Conservation (phyloP, 306 rosid genomes). For the Senna siamea region DNA sequence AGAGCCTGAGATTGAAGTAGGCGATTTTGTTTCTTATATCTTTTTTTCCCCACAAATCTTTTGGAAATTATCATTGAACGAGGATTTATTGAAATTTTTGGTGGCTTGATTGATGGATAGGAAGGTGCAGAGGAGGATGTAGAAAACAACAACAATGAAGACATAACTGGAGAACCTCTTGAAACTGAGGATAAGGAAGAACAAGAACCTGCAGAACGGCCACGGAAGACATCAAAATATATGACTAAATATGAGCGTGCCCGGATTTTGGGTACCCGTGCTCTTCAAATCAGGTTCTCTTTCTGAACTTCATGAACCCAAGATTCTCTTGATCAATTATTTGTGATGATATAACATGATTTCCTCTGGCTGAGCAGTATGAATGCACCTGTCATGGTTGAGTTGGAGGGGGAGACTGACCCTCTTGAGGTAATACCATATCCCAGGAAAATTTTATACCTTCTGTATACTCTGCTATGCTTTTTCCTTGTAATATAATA, state of each 20-base stretch:
- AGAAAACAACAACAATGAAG: conserved; percentile 71
- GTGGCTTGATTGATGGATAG: conserved; percentile 46
- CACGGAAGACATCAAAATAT: conserved; percentile 79
- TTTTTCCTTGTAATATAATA: conserved; percentile 4
- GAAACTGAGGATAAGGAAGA: conserved; percentile 70
- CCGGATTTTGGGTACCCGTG: conserved; percentile 92
- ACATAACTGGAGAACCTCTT: conserved; percentile 56
- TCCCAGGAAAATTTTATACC: background rate
- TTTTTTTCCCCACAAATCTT: background rate
- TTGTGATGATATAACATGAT: conserved; percentile 13
- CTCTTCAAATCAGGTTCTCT: conserved; percentile 87
- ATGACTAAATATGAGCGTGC: conserved; percentile 98
- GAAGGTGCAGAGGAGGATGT: conserved; percentile 90
- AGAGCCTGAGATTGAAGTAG: conserved; percentile 89
- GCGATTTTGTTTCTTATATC: background rate
- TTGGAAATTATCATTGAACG: background rate
- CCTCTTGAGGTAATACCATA: conserved; percentile 76
- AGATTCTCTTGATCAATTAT: background rate
- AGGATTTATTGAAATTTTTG: conserved; percentile 1
- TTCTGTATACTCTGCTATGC: background rate
- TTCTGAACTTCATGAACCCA: background rate
- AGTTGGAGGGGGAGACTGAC: conserved; percentile 95
- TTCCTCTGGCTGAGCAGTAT: conserved; percentile 58
- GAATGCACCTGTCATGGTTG: conserved; percentile 98
- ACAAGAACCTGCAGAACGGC: conserved; percentile 51